Evolutionary conservation across 352 stramenopile species (phyloP).

Genomic region (Blastocystis sp.): DNA sequence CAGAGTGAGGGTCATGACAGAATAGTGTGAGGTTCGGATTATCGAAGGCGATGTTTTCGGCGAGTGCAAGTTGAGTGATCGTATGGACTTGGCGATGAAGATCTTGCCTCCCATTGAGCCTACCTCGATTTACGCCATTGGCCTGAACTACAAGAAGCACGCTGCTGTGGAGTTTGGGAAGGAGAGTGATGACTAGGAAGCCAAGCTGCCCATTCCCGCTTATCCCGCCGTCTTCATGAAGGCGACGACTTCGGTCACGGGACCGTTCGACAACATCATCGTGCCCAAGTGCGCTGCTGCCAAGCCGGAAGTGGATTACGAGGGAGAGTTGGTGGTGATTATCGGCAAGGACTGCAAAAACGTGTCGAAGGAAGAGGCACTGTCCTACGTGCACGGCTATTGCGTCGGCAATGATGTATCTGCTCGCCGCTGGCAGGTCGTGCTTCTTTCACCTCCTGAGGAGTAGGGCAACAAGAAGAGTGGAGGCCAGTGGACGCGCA

Average conservation of each 20-base stretch:
- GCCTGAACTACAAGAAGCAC: conserved; percentile 86
- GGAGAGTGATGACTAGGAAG: conserved; percentile 75
- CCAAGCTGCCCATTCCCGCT: conserved; percentile 80
- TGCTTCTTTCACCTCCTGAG: not conserved
- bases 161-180: conserved; percentile 68
- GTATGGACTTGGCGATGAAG: conserved; percentile 66
- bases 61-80: conserved; percentile 33
- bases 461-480: conserved; percentile 76
- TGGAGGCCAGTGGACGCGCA: conserved; percentile 82
- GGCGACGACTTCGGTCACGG: conserved; percentile 78
- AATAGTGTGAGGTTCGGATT: conserved; percentile 61
- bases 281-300: conserved; percentile 75
- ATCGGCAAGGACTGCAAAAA: conserved; percentile 81
- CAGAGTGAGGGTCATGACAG: not conserved
- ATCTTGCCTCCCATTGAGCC: conserved; percentile 80
- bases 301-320: conserved; percentile 78
- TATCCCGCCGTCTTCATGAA: conserved; percentile 84
- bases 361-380: conserved; percentile 79
- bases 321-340: conserved; percentile 84
- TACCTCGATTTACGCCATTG: conserved; percentile 81
- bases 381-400: conserved; percentile 83
- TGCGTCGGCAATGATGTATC: conserved; percentile 78
- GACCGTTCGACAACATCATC: conserved; percentile 79
- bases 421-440: conserved; percentile 81
- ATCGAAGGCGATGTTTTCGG: conserved; percentile 69